Conservation (phyloP, 106 monocot species). For the Iris macrosiphon region DNA sequence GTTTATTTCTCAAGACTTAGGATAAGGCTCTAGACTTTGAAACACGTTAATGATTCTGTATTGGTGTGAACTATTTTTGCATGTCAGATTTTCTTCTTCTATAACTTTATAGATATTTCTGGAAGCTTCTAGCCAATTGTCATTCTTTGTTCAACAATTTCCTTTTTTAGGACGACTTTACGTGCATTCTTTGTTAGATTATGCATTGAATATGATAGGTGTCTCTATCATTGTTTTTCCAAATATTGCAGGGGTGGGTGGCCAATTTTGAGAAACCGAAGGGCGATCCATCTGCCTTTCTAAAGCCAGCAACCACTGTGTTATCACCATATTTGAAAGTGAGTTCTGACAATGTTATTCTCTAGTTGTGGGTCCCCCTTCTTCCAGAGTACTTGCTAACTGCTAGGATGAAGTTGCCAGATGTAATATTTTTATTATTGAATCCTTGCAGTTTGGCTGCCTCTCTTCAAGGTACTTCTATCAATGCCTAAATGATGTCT, state of each 20-base stretch:
- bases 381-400: neutral
- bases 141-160: too few species aligned
- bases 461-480: slow-evolving; percentile 88
- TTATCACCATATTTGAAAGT: slow-evolving; percentile 95
- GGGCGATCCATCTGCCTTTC: slow-evolving; percentile 83
- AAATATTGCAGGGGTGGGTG: slow-evolving; percentile 71
- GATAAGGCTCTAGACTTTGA: too few species aligned
- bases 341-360: slow-evolving; percentile 6
- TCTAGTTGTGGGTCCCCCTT: neutral
- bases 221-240: neutral
- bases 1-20: too few species aligned
- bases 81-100: neutral
- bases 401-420: too few species aligned
- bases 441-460: slow-evolving; percentile 74
- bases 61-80: too few species aligned
- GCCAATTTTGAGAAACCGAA: slow-evolving; percentile 95
- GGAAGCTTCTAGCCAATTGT: too few species aligned
- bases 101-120: neutral
- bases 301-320: slow-evolving; percentile 82
- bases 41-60: too few species aligned
- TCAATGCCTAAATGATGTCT: slow-evolving; percentile 60
- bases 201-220: neutral
- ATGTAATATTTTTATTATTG: neutral
- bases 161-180: too few species aligned
- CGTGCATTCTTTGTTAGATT: neutral